Percentiles rank a stretch among this genome's conserved stretches.
Conservation (phyloP, 2,329 filamentous ascomycete species). For the Diaporthe sp. region DNA sequence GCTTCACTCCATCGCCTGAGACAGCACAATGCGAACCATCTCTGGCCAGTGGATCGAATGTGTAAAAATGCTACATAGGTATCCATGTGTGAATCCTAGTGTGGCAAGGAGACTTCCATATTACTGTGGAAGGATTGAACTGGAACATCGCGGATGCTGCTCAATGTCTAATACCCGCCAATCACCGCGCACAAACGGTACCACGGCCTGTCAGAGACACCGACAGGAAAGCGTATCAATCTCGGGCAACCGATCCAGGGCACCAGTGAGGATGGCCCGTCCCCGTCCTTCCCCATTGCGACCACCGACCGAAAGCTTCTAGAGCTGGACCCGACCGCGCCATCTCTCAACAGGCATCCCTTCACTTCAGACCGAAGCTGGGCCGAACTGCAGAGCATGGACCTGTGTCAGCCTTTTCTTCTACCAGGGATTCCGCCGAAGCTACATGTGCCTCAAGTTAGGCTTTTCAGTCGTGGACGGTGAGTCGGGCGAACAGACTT, state of each 20-base stretch:
- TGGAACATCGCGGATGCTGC: constrained; percentile 3
- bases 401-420: constrained; percentile 14
- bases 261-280: constrained; percentile 13
- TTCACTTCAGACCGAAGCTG: constrained; percentile 19
- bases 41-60: not conserved
- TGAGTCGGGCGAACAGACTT: constrained; percentile 18
- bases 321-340: constrained; percentile 19
- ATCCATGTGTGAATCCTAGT: not conserved
- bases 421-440: not conserved
- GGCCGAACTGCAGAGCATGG: constrained; percentile 28
- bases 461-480: constrained; percentile 6
- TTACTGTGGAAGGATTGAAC: not conserved
- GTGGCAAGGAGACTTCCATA: not conserved
- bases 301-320: constrained; percentile 25
- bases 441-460: constrained; percentile 6
- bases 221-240: constrained; percentile 19
- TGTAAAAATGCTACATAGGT: not conserved
- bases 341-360: constrained; percentile 20
- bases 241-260: constrained; percentile 12
- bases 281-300: constrained; percentile 25
- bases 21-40: not conserved
- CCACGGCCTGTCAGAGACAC: constrained; percentile 21
- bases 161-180: not conserved
- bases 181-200: not conserved
- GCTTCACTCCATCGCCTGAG: not conserved